Evolutionary conservation across 805 yeast species (phyloP).

Genomic region (Cyberlindnera japonica): DNA sequence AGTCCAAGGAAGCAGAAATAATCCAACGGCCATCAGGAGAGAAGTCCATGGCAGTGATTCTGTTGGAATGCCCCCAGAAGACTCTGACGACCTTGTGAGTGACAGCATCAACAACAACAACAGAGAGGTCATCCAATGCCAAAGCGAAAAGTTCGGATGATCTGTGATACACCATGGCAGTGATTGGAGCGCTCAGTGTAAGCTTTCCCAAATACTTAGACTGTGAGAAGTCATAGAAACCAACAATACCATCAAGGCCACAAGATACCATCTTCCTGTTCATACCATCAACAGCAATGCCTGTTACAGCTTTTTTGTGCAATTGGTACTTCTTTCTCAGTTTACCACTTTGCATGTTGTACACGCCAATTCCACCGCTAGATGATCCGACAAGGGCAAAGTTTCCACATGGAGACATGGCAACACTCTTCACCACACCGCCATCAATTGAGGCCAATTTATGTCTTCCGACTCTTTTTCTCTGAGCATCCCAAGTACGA

Average conservation of each 20-base stretch:
- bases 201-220: conserved; percentile 65
- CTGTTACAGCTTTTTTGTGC: conserved; percentile 81
- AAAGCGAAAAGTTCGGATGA: conserved; percentile 82
- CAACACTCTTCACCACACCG: conserved; percentile 68
- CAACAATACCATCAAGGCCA: conserved; percentile 86
- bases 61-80: conserved; percentile 83
- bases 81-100: conserved; percentile 84
- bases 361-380: conserved; percentile 77
- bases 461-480: conserved; percentile 77
- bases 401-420: conserved; percentile 91
- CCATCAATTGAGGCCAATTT: conserved; percentile 70
- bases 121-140: conserved; percentile 80
- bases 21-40: conserved; percentile 97
- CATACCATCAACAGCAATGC: conserved; percentile 85
- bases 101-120: conserved; percentile 75
- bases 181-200: conserved; percentile 70
- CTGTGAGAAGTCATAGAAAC: conserved; percentile 79
- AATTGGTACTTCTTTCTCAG: conserved; percentile 64
- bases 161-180: conserved; percentile 71
- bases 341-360: conserved; percentile 89
- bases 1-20: conserved; percentile 75
- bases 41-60: conserved; percentile 84
- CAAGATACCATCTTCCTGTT: conserved; percentile 82
- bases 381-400: conserved; percentile 91
- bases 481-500: conserved; percentile 83